phyloP scores from a whole-genome alignment of 768 basidiomycete genomes.

The Psilocybe cubensis region DNA sequence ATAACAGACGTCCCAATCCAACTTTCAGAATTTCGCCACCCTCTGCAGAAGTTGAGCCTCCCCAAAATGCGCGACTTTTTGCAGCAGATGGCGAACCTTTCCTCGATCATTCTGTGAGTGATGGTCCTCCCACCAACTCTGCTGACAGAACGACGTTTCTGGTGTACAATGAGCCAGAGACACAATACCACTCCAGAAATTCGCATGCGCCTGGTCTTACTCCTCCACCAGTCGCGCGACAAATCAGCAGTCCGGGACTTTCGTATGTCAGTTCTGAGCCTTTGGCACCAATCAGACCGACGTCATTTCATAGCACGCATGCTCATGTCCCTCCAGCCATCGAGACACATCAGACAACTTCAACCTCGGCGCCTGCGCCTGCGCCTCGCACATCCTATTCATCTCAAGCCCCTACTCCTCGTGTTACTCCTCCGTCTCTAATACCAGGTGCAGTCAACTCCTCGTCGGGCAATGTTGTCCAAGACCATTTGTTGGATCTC shows the following conservation, averaged over 20 bases:
- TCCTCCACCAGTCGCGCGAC: constrained; percentile 9
- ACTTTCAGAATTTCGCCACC: constrained; percentile 35
- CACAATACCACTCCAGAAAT: constrained; percentile 5
- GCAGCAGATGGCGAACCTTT: constrained; percentile 7
- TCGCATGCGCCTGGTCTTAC: constrained; percentile 11
- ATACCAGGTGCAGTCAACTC: constrained; percentile 11
- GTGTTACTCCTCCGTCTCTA: constrained; percentile 5
- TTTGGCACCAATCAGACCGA: constrained; percentile 16
- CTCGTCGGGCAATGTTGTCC: constrained; percentile 1
- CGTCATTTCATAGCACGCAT: constrained; percentile 17
- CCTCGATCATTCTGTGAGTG: constrained; percentile 14
- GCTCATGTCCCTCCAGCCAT: constrained; percentile 16
- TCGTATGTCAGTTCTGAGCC: constrained; percentile 21
- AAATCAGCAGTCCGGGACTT: constrained; percentile 19
- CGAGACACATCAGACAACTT: constrained; percentile 7
- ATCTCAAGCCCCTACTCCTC: constrained; percentile 9
- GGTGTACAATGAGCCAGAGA: constrained; percentile 22
- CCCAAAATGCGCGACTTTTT: constrained; percentile 18
- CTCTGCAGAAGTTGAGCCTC: constrained; percentile 24
- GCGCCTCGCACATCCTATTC: constrained; percentile 10
- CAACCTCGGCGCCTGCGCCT: neutral
- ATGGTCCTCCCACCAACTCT: constrained; percentile 7
- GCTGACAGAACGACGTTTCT: constrained; percentile 30
- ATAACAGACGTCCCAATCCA: constrained; percentile 24
- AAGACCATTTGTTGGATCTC: neutral